Base-by-base conservation (phyloP, 805 yeast genomes). In the Blastobotrys mokoenaii region DNA sequence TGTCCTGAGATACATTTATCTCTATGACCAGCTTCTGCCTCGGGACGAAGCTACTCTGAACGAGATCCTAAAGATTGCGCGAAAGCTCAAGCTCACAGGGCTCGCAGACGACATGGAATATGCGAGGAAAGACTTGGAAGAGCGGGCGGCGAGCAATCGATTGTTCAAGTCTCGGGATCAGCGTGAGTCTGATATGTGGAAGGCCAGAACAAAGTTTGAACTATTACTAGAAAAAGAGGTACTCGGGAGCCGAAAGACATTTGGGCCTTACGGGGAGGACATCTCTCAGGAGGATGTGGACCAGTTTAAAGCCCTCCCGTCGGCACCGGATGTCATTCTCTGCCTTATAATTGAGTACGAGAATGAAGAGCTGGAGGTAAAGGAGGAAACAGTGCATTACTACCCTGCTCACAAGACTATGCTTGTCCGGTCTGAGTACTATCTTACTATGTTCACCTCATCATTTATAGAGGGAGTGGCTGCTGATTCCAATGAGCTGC, bases 401-500 rank as follows among this genome's bases (percentile, higher is more conserved):
- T 83, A 77, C 55, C 89, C 90, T 1, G 78, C 71, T 3, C 84
- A 84, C 59, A 67, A 79, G 36, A 71, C 84, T 0, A 72, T 84
- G 41, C 57, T 84, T 18, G 61, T 71, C 3, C 63, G 88, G 35
- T 74, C 84, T 2, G 82, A 76, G 38, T 84, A 80, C 59, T 84
- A 76, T 55, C 75, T 70, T 43, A 71, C 77, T 2, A 73, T 83
- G 80, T 77, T 84, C 56, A 59, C 67, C 8, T 77, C 84, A 1
- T 59, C 70, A 1, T 74, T 75, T 46, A 47, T 57, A 3, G 78
- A 73, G 45, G 53, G 57, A 2, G 40, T 44, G 3, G 32, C 44
- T 9, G 51, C 51, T n/a, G 27, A 22, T 22, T 22, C 27, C 8
- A 37, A 51, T 7, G 35, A 49, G 3, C 8, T 36, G n/a, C 45